phyloP scores from a whole-genome alignment of 1,284 basidiomycete species.

The Tremellales sp. region DNA sequence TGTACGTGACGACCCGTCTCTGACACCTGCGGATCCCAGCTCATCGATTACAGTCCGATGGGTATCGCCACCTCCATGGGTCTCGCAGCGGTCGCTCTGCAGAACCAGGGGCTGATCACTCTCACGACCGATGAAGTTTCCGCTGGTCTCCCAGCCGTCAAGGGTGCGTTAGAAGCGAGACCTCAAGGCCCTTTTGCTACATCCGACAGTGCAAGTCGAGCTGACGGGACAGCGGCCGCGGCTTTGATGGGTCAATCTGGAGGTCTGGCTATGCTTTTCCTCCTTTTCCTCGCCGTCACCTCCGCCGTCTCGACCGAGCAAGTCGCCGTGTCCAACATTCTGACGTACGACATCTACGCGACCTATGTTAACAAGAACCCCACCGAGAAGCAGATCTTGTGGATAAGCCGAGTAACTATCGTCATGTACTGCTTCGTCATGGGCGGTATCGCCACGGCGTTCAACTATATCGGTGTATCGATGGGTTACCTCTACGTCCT shows the following conservation, averaged over 20 bases:
- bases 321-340: conserved; percentile 71
- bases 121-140: conserved; percentile 66
- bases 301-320: conserved; percentile 83
- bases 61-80: conserved; percentile 57
- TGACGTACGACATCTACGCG: conserved; percentile 73
- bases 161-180: conserved; percentile 22
- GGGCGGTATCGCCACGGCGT: conserved; percentile 76
- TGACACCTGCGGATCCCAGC: no score
- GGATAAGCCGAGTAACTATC: conserved; percentile 53
- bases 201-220: background rate
- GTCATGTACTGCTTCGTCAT: conserved; percentile 72
- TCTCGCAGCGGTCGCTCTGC: conserved; percentile 71
- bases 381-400: conserved; percentile 58
- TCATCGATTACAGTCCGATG: no score
- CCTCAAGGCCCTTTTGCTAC: background rate
- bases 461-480: conserved; percentile 81
- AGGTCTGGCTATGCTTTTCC: conserved; percentile 52
- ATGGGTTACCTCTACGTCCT: conserved; percentile 80
- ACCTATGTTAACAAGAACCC: conserved; percentile 59
- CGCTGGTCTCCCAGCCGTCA: conserved; percentile 71
- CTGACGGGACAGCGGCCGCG: conserved; percentile 63
- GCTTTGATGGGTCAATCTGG: conserved; percentile 73
- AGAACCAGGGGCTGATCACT: conserved; percentile 55
- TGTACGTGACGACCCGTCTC: no score
- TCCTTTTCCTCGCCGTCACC: conserved; percentile 61